These are phyloP conservation scores for Lepraria neglecta DNA, from an alignment of 495 filamentous ascomycete genomes.

Conservation along the genomic window DNA sequence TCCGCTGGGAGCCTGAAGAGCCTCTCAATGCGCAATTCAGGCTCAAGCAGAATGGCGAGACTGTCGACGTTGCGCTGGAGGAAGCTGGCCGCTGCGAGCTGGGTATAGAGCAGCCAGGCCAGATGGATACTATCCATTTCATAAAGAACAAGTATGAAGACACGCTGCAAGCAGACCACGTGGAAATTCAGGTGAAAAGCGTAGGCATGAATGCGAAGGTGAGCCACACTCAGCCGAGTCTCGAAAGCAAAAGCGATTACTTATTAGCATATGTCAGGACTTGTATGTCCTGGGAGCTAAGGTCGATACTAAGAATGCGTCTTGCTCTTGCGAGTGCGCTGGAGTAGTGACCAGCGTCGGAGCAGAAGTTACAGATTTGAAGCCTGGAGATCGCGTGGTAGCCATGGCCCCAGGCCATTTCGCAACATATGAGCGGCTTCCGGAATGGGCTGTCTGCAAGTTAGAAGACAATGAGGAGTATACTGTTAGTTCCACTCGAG, in stretches of 20 bases:
- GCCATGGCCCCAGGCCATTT: constrained; percentile 36
- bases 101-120: not conserved
- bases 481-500: not conserved
- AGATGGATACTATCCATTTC: too few species aligned
- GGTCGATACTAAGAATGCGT: constrained; percentile 15
- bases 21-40: not conserved
- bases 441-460: constrained; percentile 29
- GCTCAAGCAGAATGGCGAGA: not conserved
- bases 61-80: not conserved
- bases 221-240: not conserved
- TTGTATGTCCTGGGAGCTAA: constrained; percentile 20
- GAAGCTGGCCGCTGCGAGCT: not conserved
- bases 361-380: not conserved
- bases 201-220: constrained; percentile 22
- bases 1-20: not conserved
- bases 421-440: constrained; percentile 31
- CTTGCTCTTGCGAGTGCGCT: constrained; percentile 18
- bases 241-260: not conserved
- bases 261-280: constrained; percentile 5
- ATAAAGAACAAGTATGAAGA: not conserved
- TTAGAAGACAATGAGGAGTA: constrained; percentile 21
- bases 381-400: constrained; percentile 38
- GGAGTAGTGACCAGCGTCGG: constrained; percentile 19
- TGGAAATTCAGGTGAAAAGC: constrained; percentile 1
- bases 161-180: not conserved